Evolutionary conservation across 345 rosid genomes (phyloP), one percentile per base, ranked within the genome.

Genomic region (Citrus hindsii): DNA sequence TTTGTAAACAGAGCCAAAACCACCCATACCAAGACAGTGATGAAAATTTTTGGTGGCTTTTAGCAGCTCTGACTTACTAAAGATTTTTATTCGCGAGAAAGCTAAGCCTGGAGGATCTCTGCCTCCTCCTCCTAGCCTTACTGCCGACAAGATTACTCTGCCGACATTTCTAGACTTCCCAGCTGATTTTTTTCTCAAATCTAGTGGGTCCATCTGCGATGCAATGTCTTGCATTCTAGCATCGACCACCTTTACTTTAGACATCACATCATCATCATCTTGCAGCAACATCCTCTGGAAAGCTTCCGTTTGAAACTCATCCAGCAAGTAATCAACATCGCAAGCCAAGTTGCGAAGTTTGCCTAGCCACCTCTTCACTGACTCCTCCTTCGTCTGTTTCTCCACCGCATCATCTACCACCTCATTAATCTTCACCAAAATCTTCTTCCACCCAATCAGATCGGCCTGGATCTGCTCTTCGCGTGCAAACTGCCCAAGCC

Each of bases 241-340:
- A 53, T 5, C 5, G 7, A 53, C 7, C 6, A 18, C 58, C 58
- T 53, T 18, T 53, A 53, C 58, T 53, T 53, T 53, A 18, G 58
- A 53, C 58, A 18, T 18, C 58, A 4, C 22, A 16, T 16, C 58
- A 16, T 16, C n/a, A 16, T 5, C 22, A 16, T 19, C 22, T 4
- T 16, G 58, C 58, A 46, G 51, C 51, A 46, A 46, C 51, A 46
- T 46, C 51, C 58, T 53, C 58, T 53, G 58, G 58, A 53, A 53
- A 53, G 58, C 58, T 53, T 53, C 58, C 58, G 32, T 35, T 13
- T 61, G 51, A 73, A 73, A 73, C 53, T 73, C 65, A 62, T 82
- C 85, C 60, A 82, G 6, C 30, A 82, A 7, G 69, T 79, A 82
- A 7, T 82, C 85, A 6, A 73, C 53, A 5, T 79, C 79, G 27